Base-by-base conservation (phyloP, 1,139 yeast genomes). In the Taphrina deformans region DNA sequence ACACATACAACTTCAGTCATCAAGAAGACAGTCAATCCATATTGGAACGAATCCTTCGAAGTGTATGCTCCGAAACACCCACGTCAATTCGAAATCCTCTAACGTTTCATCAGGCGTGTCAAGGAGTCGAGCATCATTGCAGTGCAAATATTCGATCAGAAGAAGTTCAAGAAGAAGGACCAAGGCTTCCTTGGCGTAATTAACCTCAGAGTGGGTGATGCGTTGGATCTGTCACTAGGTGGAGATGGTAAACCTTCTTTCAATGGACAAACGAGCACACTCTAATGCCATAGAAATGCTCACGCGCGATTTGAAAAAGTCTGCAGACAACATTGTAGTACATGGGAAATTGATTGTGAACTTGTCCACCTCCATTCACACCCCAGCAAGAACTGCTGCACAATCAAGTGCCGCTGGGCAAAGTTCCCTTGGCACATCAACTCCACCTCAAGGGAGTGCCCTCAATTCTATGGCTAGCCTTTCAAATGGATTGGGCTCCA, bases 101-200 rank as follows among this genome's bases (percentile, higher is more conserved):
- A 41, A 61, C 16, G 55, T 56, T 29, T 38, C 41, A 4, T 16
- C 33, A 70, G 73, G 75, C 85, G 84, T 70, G 95, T 93, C 31
- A 82, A 82, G 70, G 97, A 91, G 72, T 88, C 89, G 71, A 88
- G 96, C 21, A 89, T 92, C 55, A 80, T 93, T 67, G 96, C 95
- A 7, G 86, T 93, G 69, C 99, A 93, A 76, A 95, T 93, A 16
- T 93, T 95, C 77, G 99, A 93, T 76, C 98, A 92, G 76, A 92
- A 91, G 75, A 93, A 93, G 77, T 93, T 93, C 79, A 93, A 93
- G 76, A 91, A 91, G 86, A 92, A 91, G 82, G 99, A 93, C 75
- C 99, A 93, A 77, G 99, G 99, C n/a, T 93, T 93, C 72, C 80
- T 93, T 63, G 99, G 99, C 67, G 99, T 93, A 23, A 95, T 95